Base-by-base conservation (phyloP, 176 grass and related monocot genomes). In the Oryza longistaminata region DNA sequence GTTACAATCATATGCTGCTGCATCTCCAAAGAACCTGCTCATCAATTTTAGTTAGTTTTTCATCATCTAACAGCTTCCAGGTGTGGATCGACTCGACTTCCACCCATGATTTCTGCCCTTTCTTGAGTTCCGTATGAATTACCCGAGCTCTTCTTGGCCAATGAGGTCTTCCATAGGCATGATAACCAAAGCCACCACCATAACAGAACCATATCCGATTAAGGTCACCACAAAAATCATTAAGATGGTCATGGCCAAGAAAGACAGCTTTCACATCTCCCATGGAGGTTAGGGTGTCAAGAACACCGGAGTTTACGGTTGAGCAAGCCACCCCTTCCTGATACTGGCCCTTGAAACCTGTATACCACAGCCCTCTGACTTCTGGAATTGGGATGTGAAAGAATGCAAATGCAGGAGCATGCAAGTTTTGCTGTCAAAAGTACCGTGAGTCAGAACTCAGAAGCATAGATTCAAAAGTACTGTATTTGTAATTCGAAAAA, bases 311-410 rank as follows among this genome's bases (percentile, higher is more conserved):
- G 37, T 98, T 94, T 46, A 98, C 75, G 21, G 83, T 79, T 62
- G 96, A 96, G 85, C 93, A 98, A 34, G 93, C 90, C 80, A 98
- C 89, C 48, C 74, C 93, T 76, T 98, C 93, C 87, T 93, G 89
- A 53, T 92, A 98, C 53, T 95, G 81, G 33, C 96, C 96, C 71
- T 88, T 77, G 71, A 95, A 94, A 15, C 64, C 74, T 70, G 83
- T 88, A 82, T 87, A 92, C 91, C 96, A 96, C 17, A 98, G 65
- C 2, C 73, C 87, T 16, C 88, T 74, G 19, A 96, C 86, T 70
- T 98, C 93, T 78, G 91, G 90, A 77, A 95, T 92, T 87, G 96
- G 93, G 26, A 98, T 94, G 83, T 96, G 96, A 68, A 98, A 98
- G 75, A 98, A 96, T 43, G 90, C 44, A 31, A 98, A 66, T 43